These are phyloP conservation scores for Leccinum ochraceum DNA, from an alignment of 768 basidiomycete species.

Conservation along the genomic window DNA sequence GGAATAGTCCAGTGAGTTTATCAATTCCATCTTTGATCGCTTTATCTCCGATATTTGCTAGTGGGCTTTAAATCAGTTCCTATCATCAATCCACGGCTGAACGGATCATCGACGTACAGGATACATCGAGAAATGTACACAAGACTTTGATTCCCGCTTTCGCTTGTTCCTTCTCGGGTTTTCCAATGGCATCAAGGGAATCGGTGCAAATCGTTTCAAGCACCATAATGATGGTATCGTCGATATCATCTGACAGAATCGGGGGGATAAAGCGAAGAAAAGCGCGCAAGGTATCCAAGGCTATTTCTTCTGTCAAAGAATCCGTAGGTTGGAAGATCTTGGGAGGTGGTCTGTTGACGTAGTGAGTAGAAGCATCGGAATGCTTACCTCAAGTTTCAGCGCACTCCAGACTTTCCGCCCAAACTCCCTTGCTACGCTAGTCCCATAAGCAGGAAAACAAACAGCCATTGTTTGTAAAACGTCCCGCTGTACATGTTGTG, in stretches of 20 bases:
- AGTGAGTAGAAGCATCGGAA: not conserved
- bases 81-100: not conserved
- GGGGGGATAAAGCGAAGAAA: constrained; percentile 77
- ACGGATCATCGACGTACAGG: constrained; percentile 52
- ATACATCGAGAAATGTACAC: constrained; percentile 73
- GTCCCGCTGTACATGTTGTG: constrained; percentile 63
- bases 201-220: constrained; percentile 78
- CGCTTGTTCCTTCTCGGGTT: constrained; percentile 94
- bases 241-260: constrained; percentile 38
- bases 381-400: constrained; percentile 79
- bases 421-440: constrained; percentile 54
- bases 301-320: constrained; percentile 65
- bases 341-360: constrained; percentile 1
- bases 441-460: constrained; percentile 87
- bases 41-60: constrained; percentile 70
- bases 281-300: constrained; percentile 67
- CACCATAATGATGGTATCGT: constrained; percentile 49
- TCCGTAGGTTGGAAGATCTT: constrained; percentile 96
- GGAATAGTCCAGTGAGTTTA: constrained; percentile 76
- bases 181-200: constrained; percentile 74
- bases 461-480: constrained; percentile 73
- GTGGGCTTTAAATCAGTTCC: constrained; percentile 10
- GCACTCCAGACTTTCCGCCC: constrained; percentile 88
- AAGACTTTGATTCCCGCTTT: constrained; percentile 84
- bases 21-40: constrained; percentile 69